Evolutionary conservation across 495 filamentous ascomycete genomes (phyloP).

Genomic region (Venustampulla echinocandica): DNA sequence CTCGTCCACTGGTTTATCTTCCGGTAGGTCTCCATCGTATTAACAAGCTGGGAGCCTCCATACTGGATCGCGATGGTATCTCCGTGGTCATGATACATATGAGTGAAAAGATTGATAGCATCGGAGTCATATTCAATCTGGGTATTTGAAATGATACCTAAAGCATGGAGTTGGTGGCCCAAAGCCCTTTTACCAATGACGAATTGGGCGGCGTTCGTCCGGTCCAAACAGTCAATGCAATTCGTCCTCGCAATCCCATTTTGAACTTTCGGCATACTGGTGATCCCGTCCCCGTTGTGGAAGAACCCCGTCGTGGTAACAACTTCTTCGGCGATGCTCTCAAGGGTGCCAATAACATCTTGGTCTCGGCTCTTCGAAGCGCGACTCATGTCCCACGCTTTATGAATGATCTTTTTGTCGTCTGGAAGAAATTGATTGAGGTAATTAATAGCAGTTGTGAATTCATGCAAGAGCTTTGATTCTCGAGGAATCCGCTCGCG

Average conservation of each 20-base stretch:
- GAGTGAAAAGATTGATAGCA: conserved; percentile 88
- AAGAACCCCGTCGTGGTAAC: conserved; percentile 85
- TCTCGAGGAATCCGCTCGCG: conserved; percentile 86
- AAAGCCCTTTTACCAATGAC: conserved; percentile 95
- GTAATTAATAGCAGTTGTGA: conserved; percentile 78
- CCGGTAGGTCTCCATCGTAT: conserved; percentile 97
- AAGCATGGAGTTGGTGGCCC: conserved; percentile 83
- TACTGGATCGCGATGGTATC: conserved; percentile 98
- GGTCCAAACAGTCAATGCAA: conserved; percentile 94
- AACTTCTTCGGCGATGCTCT: conserved; percentile 79
- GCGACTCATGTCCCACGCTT: conserved; percentile 96
- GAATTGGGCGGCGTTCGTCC: conserved; percentile 95
- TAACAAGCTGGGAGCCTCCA: conserved; percentile 93
- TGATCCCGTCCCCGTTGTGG: conserved; percentile 69
- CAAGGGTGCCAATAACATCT: conserved; percentile 88
- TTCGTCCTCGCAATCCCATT: conserved; percentile 93
- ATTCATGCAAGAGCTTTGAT: conserved; percentile 83
- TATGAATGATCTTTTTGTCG: conserved; percentile 79
- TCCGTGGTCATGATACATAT: conserved; percentile 96
- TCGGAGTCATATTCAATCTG: conserved; percentile 89
- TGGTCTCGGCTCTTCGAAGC: conserved; percentile 91
- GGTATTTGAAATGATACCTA: conserved; percentile 75
- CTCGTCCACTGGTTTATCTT: conserved; percentile 99
- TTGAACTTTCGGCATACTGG: conserved; percentile 60
- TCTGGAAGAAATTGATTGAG: conserved; percentile 88